Conservation (phyloP, 1,139 yeast genomes). For the Suhomyces taliae region DNA sequence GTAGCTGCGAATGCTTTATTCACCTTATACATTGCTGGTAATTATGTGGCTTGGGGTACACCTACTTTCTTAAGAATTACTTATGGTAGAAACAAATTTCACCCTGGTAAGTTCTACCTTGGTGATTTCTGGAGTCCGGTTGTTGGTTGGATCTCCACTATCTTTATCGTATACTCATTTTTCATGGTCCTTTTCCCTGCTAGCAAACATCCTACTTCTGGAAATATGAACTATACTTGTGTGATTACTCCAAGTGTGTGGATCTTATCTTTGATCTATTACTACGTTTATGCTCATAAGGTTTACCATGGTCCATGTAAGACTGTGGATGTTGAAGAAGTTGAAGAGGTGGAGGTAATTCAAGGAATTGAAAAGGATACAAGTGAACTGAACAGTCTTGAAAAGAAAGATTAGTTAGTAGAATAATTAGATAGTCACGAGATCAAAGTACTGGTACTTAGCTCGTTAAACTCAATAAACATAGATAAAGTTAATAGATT, state of each 20-base stretch:
- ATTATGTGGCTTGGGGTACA: constrained; percentile 58
- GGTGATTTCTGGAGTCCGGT: constrained; percentile 50
- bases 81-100: constrained; percentile 47
- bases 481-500: too few relatives aligned
- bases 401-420: too few relatives aligned
- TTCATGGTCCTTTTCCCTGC: constrained; percentile 51
- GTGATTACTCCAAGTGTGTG: constrained; percentile 48
- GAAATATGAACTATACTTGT: constrained; percentile 60
- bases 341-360: constrained; percentile 12
- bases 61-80: constrained; percentile 55
- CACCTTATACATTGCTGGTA: constrained; percentile 59
- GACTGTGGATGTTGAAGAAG: constrained; percentile 22
- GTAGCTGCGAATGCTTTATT: constrained; percentile 65
- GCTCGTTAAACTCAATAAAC: too few relatives aligned
- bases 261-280: constrained; percentile 46
- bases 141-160: constrained; percentile 38
- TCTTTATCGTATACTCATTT: constrained; percentile 38
- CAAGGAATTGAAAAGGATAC: not conserved
- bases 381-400: not conserved
- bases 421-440: not conserved
- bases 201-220: constrained; percentile 30
- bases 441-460: too few relatives aligned
- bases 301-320: constrained; percentile 51
- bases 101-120: constrained; percentile 64
- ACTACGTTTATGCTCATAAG: constrained; percentile 46